A percentile compares a stretch with the other conserved stretches of the same genome.
These are phyloP conservation scores for Lasiosphaeria ovina DNA, from an alignment of 495 filamentous ascomycete species.

Conservation along the genomic window DNA sequence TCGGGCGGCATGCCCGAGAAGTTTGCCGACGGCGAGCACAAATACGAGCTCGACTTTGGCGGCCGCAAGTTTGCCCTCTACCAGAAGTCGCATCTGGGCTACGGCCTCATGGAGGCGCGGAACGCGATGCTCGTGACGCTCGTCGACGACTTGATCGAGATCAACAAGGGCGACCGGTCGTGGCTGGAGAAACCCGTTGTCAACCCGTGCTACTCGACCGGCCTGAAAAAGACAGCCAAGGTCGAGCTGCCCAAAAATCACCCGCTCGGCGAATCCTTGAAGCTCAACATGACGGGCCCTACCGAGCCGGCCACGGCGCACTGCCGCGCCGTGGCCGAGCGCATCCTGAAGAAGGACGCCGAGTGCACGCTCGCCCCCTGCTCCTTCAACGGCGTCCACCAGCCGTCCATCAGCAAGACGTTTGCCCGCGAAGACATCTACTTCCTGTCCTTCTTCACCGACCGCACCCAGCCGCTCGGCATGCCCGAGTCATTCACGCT, in stretches of 20 bases:
- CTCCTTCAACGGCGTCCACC: conserved; percentile 96
- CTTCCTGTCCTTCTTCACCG: conserved; percentile 96
- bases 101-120: conserved; percentile 93
- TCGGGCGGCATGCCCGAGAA: conserved; percentile 83
- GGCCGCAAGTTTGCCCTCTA: conserved; percentile 91
- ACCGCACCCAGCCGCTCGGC: conserved; percentile 84
- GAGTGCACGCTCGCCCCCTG: conserved; percentile 82
- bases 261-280: conserved; percentile 56
- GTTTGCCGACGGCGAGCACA: conserved; percentile 88
- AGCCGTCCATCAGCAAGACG: conserved; percentile 88
- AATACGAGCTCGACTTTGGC: conserved; percentile 88
- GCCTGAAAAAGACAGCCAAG: conserved; percentile 66
- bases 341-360: conserved; percentile 83
- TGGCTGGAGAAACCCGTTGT: conserved; percentile 66
- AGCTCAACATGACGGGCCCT: conserved; percentile 89
- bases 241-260: conserved; percentile 63
- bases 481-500: conserved; percentile 96
- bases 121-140: conserved; percentile 75
- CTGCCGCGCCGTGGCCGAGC: conserved; percentile 86
- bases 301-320: conserved; percentile 69
- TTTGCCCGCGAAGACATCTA: conserved; percentile 91
- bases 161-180: conserved; percentile 37
- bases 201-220: conserved; percentile 87
- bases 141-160: conserved; percentile 57
- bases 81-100: conserved; percentile 96